Conservation (phyloP, 768 basidiomycete species). For the Agaricus blazei region DNA sequence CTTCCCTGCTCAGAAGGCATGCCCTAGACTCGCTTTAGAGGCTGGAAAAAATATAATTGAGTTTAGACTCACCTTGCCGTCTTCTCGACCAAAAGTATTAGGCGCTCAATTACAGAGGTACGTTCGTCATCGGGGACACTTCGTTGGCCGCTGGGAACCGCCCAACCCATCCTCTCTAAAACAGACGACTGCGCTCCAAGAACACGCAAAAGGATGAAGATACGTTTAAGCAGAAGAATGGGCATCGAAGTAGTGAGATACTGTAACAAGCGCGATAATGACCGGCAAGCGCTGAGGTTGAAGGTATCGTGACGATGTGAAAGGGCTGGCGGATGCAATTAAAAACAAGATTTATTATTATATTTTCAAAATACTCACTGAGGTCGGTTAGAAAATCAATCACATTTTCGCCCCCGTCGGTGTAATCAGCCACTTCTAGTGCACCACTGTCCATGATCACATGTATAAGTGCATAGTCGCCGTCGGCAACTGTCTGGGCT, state of each 20-base stretch:
- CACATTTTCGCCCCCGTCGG: neutral
- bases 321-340: neutral
- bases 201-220: slow-evolving; percentile 32
- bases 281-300: slow-evolving; percentile 7
- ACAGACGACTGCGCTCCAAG: slow-evolving; percentile 39
- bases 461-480: neutral
- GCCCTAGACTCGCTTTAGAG: slow-evolving; percentile 20
- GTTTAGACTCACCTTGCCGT: slow-evolving; percentile 40
- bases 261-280: slow-evolving; percentile 12
- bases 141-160: slow-evolving; percentile 1
- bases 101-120: slow-evolving; percentile 29
- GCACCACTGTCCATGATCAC: slow-evolving; percentile 1
- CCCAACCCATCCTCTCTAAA: slow-evolving; percentile 30
- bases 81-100: slow-evolving; percentile 35
- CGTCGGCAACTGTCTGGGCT: slow-evolving; percentile 5
- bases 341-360: neutral
- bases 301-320: neutral
- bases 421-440: slow-evolving; percentile 8
- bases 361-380: neutral
- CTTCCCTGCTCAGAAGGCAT: slow-evolving; percentile 27
- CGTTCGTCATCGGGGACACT: slow-evolving; percentile 19
- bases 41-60: neutral
- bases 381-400: neutral
- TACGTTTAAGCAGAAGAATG: slow-evolving; percentile 17
- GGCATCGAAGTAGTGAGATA: neutral